Evolutionary conservation across 164 flowering plant species (phyloP).

Genomic region (Dillenia turbinata): DNA sequence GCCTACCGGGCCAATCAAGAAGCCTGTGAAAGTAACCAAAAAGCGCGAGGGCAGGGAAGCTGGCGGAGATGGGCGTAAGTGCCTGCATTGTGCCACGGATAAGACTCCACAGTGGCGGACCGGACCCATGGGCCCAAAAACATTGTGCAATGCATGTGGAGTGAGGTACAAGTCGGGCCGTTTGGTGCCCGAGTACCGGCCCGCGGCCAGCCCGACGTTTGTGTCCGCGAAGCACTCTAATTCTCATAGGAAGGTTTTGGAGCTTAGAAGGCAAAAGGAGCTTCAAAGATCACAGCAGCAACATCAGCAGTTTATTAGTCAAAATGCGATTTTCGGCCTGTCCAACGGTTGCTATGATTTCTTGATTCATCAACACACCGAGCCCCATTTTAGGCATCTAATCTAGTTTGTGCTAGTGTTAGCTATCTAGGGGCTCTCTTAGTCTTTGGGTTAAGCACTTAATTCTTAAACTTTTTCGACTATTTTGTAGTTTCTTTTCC

Average conservation of each 20-base stretch:
- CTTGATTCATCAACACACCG: slow-evolving; percentile 48
- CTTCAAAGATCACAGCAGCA: slow-evolving; percentile 41
- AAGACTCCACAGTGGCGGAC: slow-evolving; percentile 98
- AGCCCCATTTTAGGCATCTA: slow-evolving; percentile 47
- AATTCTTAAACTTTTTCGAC: slow-evolving; percentile 3
- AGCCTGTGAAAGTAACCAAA: slow-evolving; percentile 20
- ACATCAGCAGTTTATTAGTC: slow-evolving; percentile 27
- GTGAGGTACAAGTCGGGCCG: slow-evolving; percentile 96
- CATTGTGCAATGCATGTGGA: slow-evolving; percentile 92
- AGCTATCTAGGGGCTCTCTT: not conserved
- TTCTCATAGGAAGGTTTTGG: slow-evolving; percentile 89
- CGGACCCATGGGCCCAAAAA: slow-evolving; percentile 94
- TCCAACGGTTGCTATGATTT: slow-evolving; percentile 51
- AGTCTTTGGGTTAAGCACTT: not conserved
- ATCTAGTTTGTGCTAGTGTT: slow-evolving; percentile 23
- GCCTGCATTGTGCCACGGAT: slow-evolving; percentile 82
- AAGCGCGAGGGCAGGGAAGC: slow-evolving; percentile 2
- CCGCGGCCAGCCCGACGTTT: slow-evolving; percentile 90
- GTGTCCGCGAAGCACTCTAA: slow-evolving; percentile 74
- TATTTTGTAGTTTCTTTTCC: slow-evolving; percentile 2
- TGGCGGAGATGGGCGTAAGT: slow-evolving; percentile 41
- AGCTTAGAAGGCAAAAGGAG: slow-evolving; percentile 81
- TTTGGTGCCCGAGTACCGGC: slow-evolving; percentile 89
- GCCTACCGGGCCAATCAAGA: slow-evolving; percentile 7
- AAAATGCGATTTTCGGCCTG: slow-evolving; percentile 29